phyloP scores from a whole-genome alignment of 768 basidiomycete species.

The Leccinum uliginosum region DNA sequence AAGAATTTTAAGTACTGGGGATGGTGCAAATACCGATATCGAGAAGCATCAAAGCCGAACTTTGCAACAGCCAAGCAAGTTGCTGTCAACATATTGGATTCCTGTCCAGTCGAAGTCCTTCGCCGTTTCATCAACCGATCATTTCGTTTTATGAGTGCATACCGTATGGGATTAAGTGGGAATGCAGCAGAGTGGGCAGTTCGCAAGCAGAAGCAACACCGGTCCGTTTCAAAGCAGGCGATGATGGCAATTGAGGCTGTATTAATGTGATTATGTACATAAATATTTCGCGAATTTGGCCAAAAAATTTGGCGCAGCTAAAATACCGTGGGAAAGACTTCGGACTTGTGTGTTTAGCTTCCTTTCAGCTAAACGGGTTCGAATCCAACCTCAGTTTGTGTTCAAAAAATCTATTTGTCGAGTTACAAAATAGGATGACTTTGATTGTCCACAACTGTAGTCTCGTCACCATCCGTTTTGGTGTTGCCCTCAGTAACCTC shows the following conservation, averaged over 20 bases:
- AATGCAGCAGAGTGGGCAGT: constrained; percentile 39
- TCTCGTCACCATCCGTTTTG: too few relatives aligned
- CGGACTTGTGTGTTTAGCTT: not conserved
- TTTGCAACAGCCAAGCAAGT: not conserved
- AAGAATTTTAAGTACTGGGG: constrained; percentile 8
- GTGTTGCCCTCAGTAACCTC: too few relatives aligned
- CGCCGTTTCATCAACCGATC: constrained; percentile 34
- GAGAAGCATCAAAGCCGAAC: not conserved
- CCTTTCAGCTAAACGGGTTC: not conserved
- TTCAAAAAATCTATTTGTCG: not conserved
- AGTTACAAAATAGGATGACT: too few relatives aligned
- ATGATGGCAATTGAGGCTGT: constrained; percentile 2
- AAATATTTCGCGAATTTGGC: not conserved
- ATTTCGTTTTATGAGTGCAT: constrained; percentile 36
- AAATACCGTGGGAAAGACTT: not conserved
- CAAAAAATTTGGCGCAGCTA: constrained; percentile 1
- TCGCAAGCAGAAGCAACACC: constrained; percentile 10
- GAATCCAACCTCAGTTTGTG: not conserved
- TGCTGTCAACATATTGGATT: not conserved
- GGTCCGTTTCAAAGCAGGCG: constrained; percentile 15
- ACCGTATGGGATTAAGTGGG: constrained; percentile 32
- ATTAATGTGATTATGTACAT: not conserved
- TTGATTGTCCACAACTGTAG: not conserved
- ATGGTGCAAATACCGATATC: constrained; percentile 4
- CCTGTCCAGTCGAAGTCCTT: constrained; percentile 25